phyloP scores from a whole-genome alignment of 176 grass and related monocot genomes.

The Oryza officinalis region DNA sequence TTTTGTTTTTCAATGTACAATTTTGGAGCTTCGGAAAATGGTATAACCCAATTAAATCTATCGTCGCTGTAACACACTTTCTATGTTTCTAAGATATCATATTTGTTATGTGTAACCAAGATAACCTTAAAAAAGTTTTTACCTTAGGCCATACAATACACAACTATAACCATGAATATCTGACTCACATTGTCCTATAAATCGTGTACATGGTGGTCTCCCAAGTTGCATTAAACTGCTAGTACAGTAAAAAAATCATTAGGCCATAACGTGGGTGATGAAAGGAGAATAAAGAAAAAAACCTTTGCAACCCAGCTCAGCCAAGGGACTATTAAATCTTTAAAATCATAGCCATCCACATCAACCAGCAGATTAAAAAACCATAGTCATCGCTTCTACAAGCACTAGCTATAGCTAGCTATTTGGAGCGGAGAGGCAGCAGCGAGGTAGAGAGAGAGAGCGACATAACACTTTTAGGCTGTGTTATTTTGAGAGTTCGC shows the following conservation, averaged over 20 bases:
- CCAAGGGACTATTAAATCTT: neutral
- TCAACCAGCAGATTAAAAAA: neutral
- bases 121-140: neutral
- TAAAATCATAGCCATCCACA: constrained; percentile 15
- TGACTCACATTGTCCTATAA: neutral
- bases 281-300: neutral
- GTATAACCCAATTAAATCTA: neutral
- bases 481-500: too few species aligned
- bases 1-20: too few species aligned
- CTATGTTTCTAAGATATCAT: neutral
- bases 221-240: neutral
- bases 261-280: neutral
- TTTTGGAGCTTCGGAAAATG: too few species aligned
- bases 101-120: neutral
- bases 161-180: neutral
- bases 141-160: neutral
- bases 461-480: constrained; percentile 24
- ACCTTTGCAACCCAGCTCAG: constrained; percentile 29
- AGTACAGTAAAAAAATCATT: neutral
- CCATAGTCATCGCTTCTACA: neutral
- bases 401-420: neutral
- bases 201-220: neutral
- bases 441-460: constrained; percentile 19
- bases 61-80: neutral
- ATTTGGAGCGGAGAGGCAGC: neutral